Evolutionary conservation across 2,329 filamentous ascomycete species (phyloP).

Genomic region (Mariannaea sp.): DNA sequence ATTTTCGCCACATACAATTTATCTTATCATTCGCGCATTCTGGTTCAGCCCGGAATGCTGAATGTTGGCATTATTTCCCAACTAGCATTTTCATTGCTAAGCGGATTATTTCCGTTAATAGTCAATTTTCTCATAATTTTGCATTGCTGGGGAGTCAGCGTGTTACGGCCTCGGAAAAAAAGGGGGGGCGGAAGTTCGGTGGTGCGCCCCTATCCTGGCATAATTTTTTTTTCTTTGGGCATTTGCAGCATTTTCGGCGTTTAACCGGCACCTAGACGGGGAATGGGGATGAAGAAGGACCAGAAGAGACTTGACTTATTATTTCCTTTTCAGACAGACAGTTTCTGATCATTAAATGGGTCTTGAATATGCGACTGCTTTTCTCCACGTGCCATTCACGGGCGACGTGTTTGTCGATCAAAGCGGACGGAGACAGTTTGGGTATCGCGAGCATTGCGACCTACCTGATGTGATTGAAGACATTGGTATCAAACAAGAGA

Average conservation of each 20-base stretch:
- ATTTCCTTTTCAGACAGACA: constrained; percentile 1
- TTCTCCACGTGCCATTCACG: constrained; percentile 19
- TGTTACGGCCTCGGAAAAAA: constrained; percentile 13
- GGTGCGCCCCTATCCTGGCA: constrained; percentile 14
- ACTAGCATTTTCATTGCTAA: constrained; percentile 18
- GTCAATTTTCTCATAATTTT: constrained; percentile 29
- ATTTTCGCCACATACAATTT: constrained; percentile 15
- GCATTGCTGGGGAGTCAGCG: constrained; percentile 34
- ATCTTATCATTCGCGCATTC: not conserved
- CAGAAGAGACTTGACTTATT: constrained; percentile 10
- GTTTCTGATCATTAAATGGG: constrained; percentile 18
- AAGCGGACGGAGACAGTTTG: not conserved
- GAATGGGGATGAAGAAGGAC: constrained; percentile 18
- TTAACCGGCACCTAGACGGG: constrained; percentile 31
- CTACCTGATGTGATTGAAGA: not conserved
- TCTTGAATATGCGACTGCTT: constrained; percentile 18
- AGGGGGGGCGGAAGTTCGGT: constrained; percentile 19
- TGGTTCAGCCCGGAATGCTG: constrained; percentile 5
- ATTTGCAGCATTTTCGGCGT: constrained; percentile 36
- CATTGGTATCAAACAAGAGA: not conserved
- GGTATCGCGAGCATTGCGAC: not conserved
- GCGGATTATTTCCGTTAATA: constrained; percentile 28
- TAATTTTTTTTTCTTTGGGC: too few relatives aligned
- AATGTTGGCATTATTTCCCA: constrained; percentile 5
- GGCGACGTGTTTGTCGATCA: constrained; percentile 12